Evolutionary conservation across 2,329 filamentous ascomycete species (phyloP), one percentile per base, ranked within the genome.

Genomic region (Tolypocladium album): DNA sequence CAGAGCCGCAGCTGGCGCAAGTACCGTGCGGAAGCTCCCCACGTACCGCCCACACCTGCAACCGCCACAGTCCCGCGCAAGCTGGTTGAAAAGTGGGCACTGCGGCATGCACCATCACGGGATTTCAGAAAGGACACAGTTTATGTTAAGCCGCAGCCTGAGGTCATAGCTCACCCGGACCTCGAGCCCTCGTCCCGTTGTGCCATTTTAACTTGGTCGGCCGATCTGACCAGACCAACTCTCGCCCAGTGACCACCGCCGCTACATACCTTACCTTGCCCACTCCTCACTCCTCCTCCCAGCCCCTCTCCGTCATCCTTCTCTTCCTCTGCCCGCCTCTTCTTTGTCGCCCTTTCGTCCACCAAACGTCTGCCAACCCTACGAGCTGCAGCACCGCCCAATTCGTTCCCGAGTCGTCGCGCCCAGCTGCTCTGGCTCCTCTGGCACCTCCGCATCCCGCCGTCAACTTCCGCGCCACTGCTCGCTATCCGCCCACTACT

Each of bases 61-160:
- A 67, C 63, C 62, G 47, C 60, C 65, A 53, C 56, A 60, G 60
- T 50, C 27, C 27, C 5, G 27, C 27, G 27, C 27, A 31, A 31
- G 27, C 27, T 31, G 47, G 47, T n/a, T 11, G 13, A 56, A 42
- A 56, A 55, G 38, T 31, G 57, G 24, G 45, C 22, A 15, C 43
- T n/a, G 20, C 24, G 43, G 17, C 9, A 56, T 53, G 58, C 59
- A 58, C 31, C 39, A 69, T 71, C 69, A 72, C 70, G 70, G 70
- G 70, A 71, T 55, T 50, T 67, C 69, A 63, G 64, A 74, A 73
- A 74, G 72, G 72, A 74, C 71, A 74, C 70, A 72, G 71, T 73
- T 71, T 71, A 67, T 57, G 38, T 45, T 58, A 55, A 38, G 45
- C 42, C 42, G 24, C 6, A 47, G 40, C 42, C 53, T 53, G 57